Conservation (phyloP, 495 filamentous ascomycete genomes). For the Platismatia glauca region DNA sequence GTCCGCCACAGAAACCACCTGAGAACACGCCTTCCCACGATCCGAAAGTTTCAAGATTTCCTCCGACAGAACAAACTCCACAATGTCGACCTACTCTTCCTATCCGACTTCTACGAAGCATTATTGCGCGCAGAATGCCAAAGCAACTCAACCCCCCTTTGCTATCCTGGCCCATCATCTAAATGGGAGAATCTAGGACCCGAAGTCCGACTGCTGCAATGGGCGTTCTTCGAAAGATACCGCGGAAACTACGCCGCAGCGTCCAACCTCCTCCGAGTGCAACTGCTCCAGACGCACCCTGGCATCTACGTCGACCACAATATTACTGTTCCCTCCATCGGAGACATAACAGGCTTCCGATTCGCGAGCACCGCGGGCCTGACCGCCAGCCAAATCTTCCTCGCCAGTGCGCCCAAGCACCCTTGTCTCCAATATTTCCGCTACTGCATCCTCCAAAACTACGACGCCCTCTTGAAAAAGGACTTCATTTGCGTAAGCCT, state of each 20-base stretch:
- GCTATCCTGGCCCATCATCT: neutral
- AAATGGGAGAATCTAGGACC: neutral
- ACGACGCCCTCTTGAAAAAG: neutral
- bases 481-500: neutral
- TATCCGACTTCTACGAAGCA: neutral
- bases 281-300: neutral
- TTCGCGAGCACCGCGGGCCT: neutral
- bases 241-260: neutral
- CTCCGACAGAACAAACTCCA: neutral
- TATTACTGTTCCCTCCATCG: neutral
- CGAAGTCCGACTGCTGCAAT: neutral
- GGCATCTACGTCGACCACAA: slow-evolving; percentile 1
- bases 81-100: neutral
- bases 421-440: neutral
- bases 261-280: neutral
- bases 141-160: neutral
- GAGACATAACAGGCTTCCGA: neutral
- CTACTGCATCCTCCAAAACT: neutral
- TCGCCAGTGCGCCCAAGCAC: neutral
- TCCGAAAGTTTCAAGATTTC: neutral
- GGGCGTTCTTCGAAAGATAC: neutral
- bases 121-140: neutral
- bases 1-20: neutral
- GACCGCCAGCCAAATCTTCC: neutral
- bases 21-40: neutral